Evolutionary conservation across 352 stramenopile genomes (phyloP), one percentile per base, ranked within the genome.

Genomic region (Phytophthora brassicae): DNA sequence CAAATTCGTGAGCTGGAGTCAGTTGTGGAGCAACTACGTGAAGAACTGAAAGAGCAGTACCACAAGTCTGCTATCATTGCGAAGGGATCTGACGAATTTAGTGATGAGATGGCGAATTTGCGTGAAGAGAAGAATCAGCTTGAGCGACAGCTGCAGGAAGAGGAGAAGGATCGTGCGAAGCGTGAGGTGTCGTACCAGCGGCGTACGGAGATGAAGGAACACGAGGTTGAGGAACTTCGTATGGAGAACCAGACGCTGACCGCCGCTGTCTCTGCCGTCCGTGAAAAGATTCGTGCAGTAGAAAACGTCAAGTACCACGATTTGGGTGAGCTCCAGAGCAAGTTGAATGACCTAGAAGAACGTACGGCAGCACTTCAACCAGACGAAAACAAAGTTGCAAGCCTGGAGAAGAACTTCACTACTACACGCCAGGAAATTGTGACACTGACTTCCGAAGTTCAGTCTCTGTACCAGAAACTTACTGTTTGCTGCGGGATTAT

Each of bases 21-120:
- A 17, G 60, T 81, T 24, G 70, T 77, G 9, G 60, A 70, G 14
- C 60, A 81, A 54, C 62, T 79, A 11, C 58, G 70, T 29, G 47
- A 48, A n/a, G 68, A 87, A 29, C 54, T 90, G 12, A 79, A 84
- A 62, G 57, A 83, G 38, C 56, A 81, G 29, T 78, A 85, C 56
- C 68, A 77, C 56, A 71, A 70, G 60, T 68, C 59, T 7, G 70
- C 73, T 12, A 56, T 73, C 3, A 56, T 81, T 8, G 73, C 73
- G 1, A 75, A 75, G 60, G 60, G 67, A 20, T 77, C 78, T 0
- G 68, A 71, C 12, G 71, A 86, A 8, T 67, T 84, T 22, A 77
- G 79, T 42, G 60, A 85, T 3, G 70, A 89, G 33, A 79, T 87
- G 47, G 41, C 56, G 6, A 47, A 62, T 36, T 31, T 88, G 29